Evolutionary conservation across 352 stramenopile species (phyloP).

Genomic region (Vaucheria bursata): DNA sequence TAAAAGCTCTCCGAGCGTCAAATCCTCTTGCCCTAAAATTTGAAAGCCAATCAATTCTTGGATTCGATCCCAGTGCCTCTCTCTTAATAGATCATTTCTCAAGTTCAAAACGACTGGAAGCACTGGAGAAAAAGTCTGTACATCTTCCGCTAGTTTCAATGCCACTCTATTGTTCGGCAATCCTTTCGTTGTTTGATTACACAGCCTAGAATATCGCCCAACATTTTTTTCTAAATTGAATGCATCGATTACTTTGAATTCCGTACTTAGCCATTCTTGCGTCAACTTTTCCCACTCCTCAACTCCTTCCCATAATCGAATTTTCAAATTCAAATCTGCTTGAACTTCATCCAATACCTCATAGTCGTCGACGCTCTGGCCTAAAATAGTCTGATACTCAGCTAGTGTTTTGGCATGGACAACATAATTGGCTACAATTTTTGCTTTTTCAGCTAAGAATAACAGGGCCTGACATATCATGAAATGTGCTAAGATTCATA

Average conservation of each 20-base stretch:
- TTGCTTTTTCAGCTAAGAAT: slow-evolving; percentile 8
- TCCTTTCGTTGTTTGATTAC: slow-evolving; percentile 69
- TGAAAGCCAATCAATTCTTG: slow-evolving; percentile 79
- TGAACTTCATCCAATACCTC: slow-evolving; percentile 73
- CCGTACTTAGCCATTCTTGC: slow-evolving; percentile 61
- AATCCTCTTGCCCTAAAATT: slow-evolving; percentile 64
- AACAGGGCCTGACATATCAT: not conserved
- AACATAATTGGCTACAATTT: slow-evolving; percentile 58
- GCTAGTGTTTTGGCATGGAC: slow-evolving; percentile 69
- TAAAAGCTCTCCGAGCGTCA: slow-evolving; percentile 74
- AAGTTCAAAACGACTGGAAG: slow-evolving; percentile 80
- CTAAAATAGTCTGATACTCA: slow-evolving; percentile 55
- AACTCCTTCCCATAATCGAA: slow-evolving; percentile 69
- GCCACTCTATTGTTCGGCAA: slow-evolving; percentile 67
- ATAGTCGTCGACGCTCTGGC: slow-evolving; percentile 73
- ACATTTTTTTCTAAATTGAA: slow-evolving; percentile 72
- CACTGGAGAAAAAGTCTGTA: slow-evolving; percentile 77
- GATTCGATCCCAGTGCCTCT: slow-evolving; percentile 86
- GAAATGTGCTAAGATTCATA: too few relatives aligned
- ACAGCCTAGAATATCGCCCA: slow-evolving; percentile 70
- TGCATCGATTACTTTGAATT: slow-evolving; percentile 78
- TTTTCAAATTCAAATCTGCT: slow-evolving; percentile 72
- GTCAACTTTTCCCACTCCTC: slow-evolving; percentile 70
- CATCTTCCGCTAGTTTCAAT: slow-evolving; percentile 64
- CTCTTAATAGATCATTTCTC: slow-evolving; percentile 77